Percentiles rank a stretch among this genome's conserved stretches.
Conservation (phyloP, 108 stramenopile species). For the Conticribra guillardii region DNA sequence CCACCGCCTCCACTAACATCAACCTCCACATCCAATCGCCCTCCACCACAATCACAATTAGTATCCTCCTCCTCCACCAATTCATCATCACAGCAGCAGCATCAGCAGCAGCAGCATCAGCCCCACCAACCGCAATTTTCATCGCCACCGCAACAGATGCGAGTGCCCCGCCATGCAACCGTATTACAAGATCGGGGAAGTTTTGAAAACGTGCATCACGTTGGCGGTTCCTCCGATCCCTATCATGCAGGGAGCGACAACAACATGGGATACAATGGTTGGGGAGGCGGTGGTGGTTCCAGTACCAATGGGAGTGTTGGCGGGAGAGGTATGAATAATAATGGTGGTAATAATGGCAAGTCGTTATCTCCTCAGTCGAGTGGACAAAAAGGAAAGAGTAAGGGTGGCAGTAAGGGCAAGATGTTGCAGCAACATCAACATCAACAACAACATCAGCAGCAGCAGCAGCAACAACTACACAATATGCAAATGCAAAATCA, state of each 20-base stretch:
- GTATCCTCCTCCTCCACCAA: background rate
- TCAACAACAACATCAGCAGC: background rate
- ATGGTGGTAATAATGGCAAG: background rate
- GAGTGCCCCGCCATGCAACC: constrained; percentile 17
- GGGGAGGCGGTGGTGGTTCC: background rate
- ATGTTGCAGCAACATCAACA: background rate
- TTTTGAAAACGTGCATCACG: constrained; percentile 32
- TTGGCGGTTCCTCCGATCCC: constrained; percentile 27
- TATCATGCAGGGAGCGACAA: background rate
- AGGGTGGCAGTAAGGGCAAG: background rate
- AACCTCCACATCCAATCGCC: background rate
- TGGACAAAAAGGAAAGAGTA: constrained; percentile 6
- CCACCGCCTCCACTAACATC: no score
- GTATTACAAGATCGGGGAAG: constrained; percentile 45
- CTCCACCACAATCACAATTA: background rate
- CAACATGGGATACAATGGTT: background rate
- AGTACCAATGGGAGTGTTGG: background rate
- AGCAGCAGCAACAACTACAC: background rate
- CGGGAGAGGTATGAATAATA: background rate
- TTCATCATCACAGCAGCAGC: constrained; percentile 4
- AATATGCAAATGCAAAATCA: background rate
- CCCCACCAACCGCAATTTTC: background rate
- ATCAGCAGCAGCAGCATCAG: constrained; percentile 1
- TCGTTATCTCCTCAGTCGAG: background rate
- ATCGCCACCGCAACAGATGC: background rate